Conservation (phyloP, 495 filamentous ascomycete genomes). For the Penicillium tannophilum region DNA sequence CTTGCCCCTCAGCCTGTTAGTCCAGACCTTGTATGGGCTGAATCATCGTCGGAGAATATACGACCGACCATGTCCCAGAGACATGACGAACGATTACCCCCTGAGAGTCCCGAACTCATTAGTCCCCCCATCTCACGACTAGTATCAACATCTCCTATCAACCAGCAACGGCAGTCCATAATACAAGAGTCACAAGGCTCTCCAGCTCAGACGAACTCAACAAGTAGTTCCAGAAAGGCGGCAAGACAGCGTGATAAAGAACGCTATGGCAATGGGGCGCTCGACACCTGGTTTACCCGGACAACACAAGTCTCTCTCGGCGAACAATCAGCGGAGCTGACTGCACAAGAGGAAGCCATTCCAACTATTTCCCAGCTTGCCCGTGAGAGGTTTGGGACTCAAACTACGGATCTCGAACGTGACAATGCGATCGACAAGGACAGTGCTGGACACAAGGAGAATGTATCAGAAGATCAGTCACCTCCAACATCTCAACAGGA, state of each 20-base stretch:
- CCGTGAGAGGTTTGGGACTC: conserved; percentile 24
- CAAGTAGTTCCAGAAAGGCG: conserved; percentile 10
- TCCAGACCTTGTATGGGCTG: not conserved
- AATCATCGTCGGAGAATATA: not conserved
- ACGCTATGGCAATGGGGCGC: conserved; percentile 41
- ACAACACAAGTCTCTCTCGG: conserved; percentile 25
- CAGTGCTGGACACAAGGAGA: not conserved
- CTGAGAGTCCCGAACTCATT: conserved; percentile 3
- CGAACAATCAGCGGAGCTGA: conserved; percentile 1
- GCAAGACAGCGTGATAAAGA: conserved; percentile 34
- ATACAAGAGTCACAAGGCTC: not conserved
- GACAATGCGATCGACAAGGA: not conserved
- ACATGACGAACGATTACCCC: not conserved
- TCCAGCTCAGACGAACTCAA: not conserved
- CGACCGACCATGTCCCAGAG: no score
- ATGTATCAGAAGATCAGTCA: not conserved
- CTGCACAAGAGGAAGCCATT: conserved; percentile 8
- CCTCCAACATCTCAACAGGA: not conserved
- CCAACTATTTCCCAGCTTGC: conserved; percentile 30
- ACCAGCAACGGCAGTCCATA: not conserved
- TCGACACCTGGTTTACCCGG: conserved; percentile 44
- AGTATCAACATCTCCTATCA: conserved; percentile 16
- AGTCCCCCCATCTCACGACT: conserved; percentile 16
- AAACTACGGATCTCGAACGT: not conserved
- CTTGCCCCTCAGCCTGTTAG: not conserved